Evolutionary conservation across 225 moss, liverwort and hornwort genomes (phyloP).

Genomic region (Anthoceros angustus): DNA sequence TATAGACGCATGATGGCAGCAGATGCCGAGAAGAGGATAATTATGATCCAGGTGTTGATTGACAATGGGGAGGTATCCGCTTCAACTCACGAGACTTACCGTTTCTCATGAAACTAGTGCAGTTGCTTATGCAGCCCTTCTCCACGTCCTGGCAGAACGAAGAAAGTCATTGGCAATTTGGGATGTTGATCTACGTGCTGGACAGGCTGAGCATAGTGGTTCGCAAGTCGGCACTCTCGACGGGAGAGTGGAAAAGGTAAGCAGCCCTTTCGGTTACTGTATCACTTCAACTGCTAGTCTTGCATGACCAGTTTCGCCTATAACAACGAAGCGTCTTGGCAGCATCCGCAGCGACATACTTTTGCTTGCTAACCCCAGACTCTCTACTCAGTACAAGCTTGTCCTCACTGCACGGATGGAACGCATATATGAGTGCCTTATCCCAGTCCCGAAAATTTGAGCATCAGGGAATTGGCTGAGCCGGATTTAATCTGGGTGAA

Average conservation of each 20-base stretch:
- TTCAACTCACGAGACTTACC: not conserved
- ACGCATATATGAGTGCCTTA: conserved; percentile 81
- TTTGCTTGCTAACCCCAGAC: conserved; percentile 73
- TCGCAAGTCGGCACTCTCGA: conserved; percentile 33
- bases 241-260: conserved; percentile 82
- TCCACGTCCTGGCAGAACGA: conserved; percentile 41
- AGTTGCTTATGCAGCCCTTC: not conserved
- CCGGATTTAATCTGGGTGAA: not conserved
- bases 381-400: conserved; percentile 74
- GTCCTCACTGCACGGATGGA: conserved; percentile 91
- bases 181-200: conserved; percentile 59
- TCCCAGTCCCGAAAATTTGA: conserved; percentile 47
- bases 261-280: conserved; percentile 3
- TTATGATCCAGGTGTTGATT: conserved; percentile 55
- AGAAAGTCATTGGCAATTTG: conserved; percentile 60
- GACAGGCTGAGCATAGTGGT: conserved; percentile 62
- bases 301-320: too few species aligned
- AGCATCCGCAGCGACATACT: conserved; percentile 81
- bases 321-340: conserved; percentile 6
- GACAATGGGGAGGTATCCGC: conserved; percentile 56
- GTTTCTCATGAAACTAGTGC: conserved; percentile 10
- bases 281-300: too few species aligned
- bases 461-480: not conserved
- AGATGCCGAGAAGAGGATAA: conserved; percentile 75
- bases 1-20: conserved; percentile 88